A percentile compares a stretch with the other conserved stretches of the same genome.
Conservation (phyloP, 176 grass and related monocot genomes). For the Carex kokanica region DNA sequence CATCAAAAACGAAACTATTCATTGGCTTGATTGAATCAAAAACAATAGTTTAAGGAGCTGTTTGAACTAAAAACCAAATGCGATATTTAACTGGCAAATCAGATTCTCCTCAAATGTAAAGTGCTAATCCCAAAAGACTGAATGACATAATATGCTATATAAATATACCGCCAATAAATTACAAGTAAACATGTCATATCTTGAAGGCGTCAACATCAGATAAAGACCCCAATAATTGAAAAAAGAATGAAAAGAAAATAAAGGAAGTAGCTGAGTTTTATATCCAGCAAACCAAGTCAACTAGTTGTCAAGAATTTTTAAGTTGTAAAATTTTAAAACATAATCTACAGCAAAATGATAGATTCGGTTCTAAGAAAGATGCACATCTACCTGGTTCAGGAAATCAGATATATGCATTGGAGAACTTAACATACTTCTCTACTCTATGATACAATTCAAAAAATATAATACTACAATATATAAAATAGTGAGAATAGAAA, state of each 20-base stretch:
- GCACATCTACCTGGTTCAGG: neutral
- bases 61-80: neutral
- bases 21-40: conserved; percentile 1
- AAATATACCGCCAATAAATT: neutral
- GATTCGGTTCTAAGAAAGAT: neutral
- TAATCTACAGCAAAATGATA: neutral
- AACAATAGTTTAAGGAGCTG: neutral
- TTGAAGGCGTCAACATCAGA: neutral
- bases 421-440: neutral
- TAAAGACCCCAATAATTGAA: neutral
- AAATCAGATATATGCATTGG: neutral
- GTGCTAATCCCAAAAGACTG: neutral
- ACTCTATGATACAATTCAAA: conserved; percentile 8
- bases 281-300: neutral
- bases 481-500: neutral
- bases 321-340: neutral
- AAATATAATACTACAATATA: neutral
- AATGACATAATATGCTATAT: neutral
- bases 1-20: neutral
- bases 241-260: neutral
- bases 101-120: neutral
- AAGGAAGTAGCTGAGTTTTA: neutral
- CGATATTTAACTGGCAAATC: neutral
- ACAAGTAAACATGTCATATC: conserved; percentile 8
- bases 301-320: neutral